These are phyloP conservation scores for Suillus americanus DNA, from an alignment of 768 basidiomycete genomes.

Conservation along the genomic window DNA sequence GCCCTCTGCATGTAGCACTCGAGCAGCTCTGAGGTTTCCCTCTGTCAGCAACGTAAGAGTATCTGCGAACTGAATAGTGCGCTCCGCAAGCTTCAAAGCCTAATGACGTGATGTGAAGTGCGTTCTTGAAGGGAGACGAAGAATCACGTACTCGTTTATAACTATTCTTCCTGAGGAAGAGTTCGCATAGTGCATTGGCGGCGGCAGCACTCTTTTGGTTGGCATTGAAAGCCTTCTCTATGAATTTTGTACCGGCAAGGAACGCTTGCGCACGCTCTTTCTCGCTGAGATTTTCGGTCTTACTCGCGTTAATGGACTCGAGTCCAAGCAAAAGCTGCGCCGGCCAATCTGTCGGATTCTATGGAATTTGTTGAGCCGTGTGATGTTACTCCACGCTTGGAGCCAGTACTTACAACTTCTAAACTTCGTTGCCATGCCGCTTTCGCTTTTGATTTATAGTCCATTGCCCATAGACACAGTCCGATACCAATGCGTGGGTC, in stretches of 20 bases:
- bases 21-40: constrained; percentile 80
- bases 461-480: constrained; percentile 88
- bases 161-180: constrained; percentile 73
- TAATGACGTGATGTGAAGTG: constrained; percentile 24
- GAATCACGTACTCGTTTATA: constrained; percentile 50
- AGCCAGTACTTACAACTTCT: constrained; percentile 64
- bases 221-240: constrained; percentile 78
- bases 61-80: constrained; percentile 92
- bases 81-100: constrained; percentile 92
- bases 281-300: constrained; percentile 62
- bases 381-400: neutral
- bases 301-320: constrained; percentile 83
- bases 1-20: constrained; percentile 76
- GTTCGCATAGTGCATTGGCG: constrained; percentile 78
- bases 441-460: constrained; percentile 78
- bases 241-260: constrained; percentile 62
- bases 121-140: neutral
- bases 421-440: constrained; percentile 89
- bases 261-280: constrained; percentile 63
- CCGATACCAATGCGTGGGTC: constrained; percentile 97
- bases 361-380: constrained; percentile 3
- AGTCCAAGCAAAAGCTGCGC: constrained; percentile 83
- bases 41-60: constrained; percentile 83
- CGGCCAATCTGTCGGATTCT: constrained; percentile 81
- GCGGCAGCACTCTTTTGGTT: constrained; percentile 75